Conservation (phyloP, 148 eudicot species). For the Nepenthes mirabilis region DNA sequence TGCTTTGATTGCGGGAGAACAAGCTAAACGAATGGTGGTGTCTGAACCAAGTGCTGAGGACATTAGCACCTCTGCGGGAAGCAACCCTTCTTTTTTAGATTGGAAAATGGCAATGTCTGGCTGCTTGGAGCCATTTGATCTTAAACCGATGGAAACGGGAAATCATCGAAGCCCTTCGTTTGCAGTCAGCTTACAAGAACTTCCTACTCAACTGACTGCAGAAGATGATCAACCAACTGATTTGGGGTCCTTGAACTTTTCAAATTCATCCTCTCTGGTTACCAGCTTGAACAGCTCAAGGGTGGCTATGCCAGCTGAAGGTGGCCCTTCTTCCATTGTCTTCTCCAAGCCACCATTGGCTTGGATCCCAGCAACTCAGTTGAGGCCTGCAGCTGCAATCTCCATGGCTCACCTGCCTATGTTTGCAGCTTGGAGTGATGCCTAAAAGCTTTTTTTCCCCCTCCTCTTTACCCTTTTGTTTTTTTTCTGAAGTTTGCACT, state of each 20-base stretch:
- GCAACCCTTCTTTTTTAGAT: slow-evolving; percentile 2
- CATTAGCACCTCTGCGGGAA: neutral
- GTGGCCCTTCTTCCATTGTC: slow-evolving; percentile 11
- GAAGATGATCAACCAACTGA: slow-evolving; percentile 10
- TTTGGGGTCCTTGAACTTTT: slow-evolving; percentile 19
- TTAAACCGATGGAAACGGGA: too few relatives aligned
- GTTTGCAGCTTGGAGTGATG: slow-evolving; percentile 62
- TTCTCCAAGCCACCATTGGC: slow-evolving; percentile 12
- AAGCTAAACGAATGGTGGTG: slow-evolving; percentile 38
- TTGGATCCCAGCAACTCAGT: slow-evolving; percentile 31
- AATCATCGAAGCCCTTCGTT: too few relatives aligned
- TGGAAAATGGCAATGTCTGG: slow-evolving; percentile 29
- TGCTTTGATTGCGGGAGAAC: slow-evolving; percentile 53
- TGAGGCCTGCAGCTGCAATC: slow-evolving; percentile 22
- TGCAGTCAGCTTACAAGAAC: slow-evolving; percentile 19
- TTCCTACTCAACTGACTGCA: neutral
- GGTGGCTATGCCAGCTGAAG: slow-evolving; percentile 58
- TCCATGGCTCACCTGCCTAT: slow-evolving; percentile 43
- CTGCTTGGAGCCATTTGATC: neutral
- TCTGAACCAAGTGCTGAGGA: slow-evolving; percentile 1
- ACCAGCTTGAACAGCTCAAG: slow-evolving; percentile 71
- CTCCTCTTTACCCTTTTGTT: neutral
- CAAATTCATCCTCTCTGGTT: slow-evolving; percentile 49
- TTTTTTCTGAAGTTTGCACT: too few relatives aligned
- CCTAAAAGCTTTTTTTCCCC: neutral